Conservation (phyloP, 2,329 filamentous ascomycete genomes). For the Nigrospora oryzae region DNA sequence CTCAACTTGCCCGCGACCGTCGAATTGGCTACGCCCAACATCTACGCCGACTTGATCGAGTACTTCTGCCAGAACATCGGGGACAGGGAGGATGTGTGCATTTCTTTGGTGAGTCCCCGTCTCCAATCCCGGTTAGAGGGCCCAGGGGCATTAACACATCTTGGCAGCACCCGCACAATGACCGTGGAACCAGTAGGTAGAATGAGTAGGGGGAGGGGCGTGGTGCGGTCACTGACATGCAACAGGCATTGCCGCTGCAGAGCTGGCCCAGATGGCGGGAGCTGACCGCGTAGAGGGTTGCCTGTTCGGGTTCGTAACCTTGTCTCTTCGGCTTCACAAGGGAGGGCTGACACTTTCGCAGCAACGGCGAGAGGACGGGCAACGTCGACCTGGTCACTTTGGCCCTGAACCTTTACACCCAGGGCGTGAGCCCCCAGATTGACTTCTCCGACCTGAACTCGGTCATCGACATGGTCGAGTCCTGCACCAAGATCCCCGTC, state of each 20-base stretch:
- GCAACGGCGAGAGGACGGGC: constrained; percentile 86
- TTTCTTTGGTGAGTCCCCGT: constrained; percentile 49
- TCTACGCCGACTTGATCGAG: constrained; percentile 94
- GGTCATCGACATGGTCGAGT: constrained; percentile 83
- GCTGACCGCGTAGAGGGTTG: constrained; percentile 92
- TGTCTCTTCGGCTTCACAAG: constrained; percentile 54
- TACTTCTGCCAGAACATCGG: constrained; percentile 84
- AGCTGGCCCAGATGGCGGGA: constrained; percentile 92
- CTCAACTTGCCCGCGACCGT: constrained; percentile 97
- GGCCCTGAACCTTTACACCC: constrained; percentile 88
- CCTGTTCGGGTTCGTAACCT: background rate
- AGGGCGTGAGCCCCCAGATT: constrained; percentile 75
- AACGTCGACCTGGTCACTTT: constrained; percentile 94
- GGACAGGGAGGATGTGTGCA: constrained; percentile 77
- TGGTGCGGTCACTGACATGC: too few relatives aligned
- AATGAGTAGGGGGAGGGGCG: too few relatives aligned
- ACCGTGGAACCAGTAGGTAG: constrained; percentile 49
- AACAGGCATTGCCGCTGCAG: constrained; percentile 64
- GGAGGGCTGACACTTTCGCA: too few relatives aligned
- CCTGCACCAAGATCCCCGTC: constrained; percentile 89
- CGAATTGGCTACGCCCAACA: constrained; percentile 88
- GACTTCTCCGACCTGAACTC: constrained; percentile 86
- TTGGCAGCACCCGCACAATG: constrained; percentile 73
- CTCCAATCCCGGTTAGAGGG: too few relatives aligned
- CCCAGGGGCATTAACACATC: too few relatives aligned